A percentile compares a stretch with the other conserved stretches of the same genome.
phyloP scores from a whole-genome alignment of 768 basidiomycete species.

The Lactarius evosmus region DNA sequence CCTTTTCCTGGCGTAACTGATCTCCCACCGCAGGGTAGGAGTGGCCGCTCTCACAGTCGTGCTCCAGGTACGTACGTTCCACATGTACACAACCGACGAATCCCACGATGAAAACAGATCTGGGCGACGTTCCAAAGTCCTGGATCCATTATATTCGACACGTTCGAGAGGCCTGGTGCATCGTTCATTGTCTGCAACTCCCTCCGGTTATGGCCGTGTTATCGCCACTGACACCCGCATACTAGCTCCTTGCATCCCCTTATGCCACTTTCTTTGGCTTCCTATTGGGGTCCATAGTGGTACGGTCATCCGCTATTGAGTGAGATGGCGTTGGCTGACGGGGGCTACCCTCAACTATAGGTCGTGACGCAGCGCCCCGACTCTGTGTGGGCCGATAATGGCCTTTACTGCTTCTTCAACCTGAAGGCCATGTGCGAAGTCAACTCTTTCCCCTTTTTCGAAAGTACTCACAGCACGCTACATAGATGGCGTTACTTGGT shows the following conservation, averaged over 20 bases:
- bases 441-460: background rate
- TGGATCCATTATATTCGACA: conserved; percentile 26
- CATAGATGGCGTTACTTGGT: conserved; percentile 29
- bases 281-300: conserved; percentile 35
- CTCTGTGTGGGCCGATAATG: conserved; percentile 38
- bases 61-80: conserved; percentile 35
- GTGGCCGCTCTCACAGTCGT: conserved; percentile 43
- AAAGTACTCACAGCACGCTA: conserved; percentile 19
- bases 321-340: background rate
- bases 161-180: conserved; percentile 31
- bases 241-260: conserved; percentile 38
- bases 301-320: background rate
- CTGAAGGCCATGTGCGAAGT: conserved; percentile 38
- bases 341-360: conserved; percentile 3
- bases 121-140: conserved; percentile 38
- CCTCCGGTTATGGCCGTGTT: background rate
- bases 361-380: conserved; percentile 29
- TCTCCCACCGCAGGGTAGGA: conserved; percentile 36
- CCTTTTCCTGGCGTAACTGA: conserved; percentile 13
- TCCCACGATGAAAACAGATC: conserved; percentile 30
- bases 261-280: conserved; percentile 45
- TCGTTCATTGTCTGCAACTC: conserved; percentile 30
- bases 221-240: conserved; percentile 17
- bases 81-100: background rate
- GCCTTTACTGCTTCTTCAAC: conserved; percentile 49